Evolutionary conservation across 495 filamentous ascomycete genomes (phyloP).

Genomic region (Entonaema liquescens): DNA sequence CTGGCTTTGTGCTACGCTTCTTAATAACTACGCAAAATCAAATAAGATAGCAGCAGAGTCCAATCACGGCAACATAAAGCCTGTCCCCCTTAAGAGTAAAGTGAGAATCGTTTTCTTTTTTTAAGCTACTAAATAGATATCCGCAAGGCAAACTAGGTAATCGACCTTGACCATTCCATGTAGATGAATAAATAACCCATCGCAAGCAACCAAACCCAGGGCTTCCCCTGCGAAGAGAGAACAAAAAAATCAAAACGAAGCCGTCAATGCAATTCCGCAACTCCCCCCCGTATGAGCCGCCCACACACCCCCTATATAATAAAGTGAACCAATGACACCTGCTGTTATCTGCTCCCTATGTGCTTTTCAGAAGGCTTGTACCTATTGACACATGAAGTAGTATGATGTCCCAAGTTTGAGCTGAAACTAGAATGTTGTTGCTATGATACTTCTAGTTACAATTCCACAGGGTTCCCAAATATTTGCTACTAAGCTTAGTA

Average conservation of each 20-base stretch:
- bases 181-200: slow-evolving; percentile 6
- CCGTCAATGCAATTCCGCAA: slow-evolving; percentile 16
- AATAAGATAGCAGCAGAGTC: not conserved
- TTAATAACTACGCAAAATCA: not conserved
- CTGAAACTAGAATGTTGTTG: not conserved
- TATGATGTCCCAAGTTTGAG: not conserved
- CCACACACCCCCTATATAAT: not conserved
- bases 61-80: not conserved
- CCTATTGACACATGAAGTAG: not conserved
- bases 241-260: not conserved
- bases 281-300: slow-evolving; percentile 8
- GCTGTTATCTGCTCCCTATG: not conserved
- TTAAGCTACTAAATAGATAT: not conserved
- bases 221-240: not conserved
- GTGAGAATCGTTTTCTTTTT: not conserved
- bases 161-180: not conserved
- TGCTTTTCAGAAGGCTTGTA: not conserved
- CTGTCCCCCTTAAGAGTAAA: not conserved
- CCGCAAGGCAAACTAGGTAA: not conserved
- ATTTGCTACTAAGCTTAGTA: not conserved
- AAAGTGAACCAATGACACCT: not conserved
- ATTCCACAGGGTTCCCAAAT: not conserved
- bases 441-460: not conserved
- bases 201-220: not conserved
- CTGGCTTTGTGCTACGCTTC: not conserved